A percentile compares a stretch with the other conserved stretches of the same genome.
Conservation (phyloP, 768 basidiomycete species). For the Scleroderma bovista region DNA sequence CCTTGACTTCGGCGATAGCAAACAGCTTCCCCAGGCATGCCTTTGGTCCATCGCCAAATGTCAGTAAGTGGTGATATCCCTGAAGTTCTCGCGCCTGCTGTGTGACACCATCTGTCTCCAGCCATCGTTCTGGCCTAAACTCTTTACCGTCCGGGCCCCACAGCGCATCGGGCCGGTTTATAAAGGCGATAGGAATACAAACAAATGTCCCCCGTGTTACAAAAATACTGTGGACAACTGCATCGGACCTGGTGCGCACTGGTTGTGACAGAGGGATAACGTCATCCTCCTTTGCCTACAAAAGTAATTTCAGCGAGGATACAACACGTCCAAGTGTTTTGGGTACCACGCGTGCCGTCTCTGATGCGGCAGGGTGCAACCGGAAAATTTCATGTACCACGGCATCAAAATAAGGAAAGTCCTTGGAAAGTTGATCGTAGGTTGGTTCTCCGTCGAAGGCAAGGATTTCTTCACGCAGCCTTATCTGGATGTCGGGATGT, state of each 20-base stretch:
- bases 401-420: conserved; percentile 51
- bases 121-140: conserved; percentile 65
- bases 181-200: conserved; percentile 35
- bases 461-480: conserved; percentile 44
- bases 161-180: conserved; percentile 47
- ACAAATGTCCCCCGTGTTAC: conserved; percentile 46
- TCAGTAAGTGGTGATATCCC: conserved; percentile 46
- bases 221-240: conserved; percentile 33
- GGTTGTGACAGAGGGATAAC: conserved; percentile 53
- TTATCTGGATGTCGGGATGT: conserved; percentile 40
- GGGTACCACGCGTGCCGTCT: conserved; percentile 14
- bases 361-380: conserved; percentile 33
- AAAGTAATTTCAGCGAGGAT: neutral
- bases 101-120: conserved; percentile 29
- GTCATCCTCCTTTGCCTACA: conserved; percentile 47
- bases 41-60: conserved; percentile 49
- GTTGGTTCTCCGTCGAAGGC: conserved; percentile 42
- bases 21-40: conserved; percentile 46
- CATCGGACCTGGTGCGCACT: conserved; percentile 37
- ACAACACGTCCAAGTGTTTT: too few species aligned
- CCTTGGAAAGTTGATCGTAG: conserved; percentile 46
- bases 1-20: conserved; percentile 36
- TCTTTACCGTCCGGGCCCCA: conserved; percentile 59
- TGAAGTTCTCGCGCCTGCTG: conserved; percentile 35
- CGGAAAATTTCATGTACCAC: conserved; percentile 42